Evolutionary conservation across 352 stramenopile species (phyloP), one percentile per base, ranked within the genome.

Genomic region (Phytophthora kernoviae): DNA sequence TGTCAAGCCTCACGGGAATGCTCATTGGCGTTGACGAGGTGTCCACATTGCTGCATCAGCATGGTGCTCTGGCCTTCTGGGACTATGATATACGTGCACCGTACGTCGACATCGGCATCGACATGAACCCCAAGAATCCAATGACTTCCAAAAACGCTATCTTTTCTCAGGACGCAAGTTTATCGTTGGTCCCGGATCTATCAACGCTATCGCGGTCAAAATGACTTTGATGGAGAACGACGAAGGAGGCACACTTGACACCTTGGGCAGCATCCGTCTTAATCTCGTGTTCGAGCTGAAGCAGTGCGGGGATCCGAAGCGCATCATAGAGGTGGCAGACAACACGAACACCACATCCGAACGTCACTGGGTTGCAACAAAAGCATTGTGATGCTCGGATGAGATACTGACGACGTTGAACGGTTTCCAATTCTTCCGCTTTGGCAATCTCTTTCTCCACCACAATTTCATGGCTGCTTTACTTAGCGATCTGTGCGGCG

Each of bases 401-500:
- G 66, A 18, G 49, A 75, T 47, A 55, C 59, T 42, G 36, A 62
- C 17, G 33, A 39, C 11, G 9, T 39, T 4, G 56, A 54, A 0
- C 33, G 86, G 18, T 65, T 98, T 24, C 92, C 93, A 2, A 95
- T 98, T 98, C 8, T 81, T 98, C 36, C 76, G 79, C 24, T 89
- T 73, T 30, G 83, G 82, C 2, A 58, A 77, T 24, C 43, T 81
- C 12, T 98, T 97, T 68, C 69, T 99, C 18, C 96, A 99, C 65
- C 98, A 97, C 72, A 98, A 98, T 59, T 99, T 98, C 62, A 94
- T 98, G 11, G 97, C 85, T 54, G 91, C 94, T 41, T 69, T 99
- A 37, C 75, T 98, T 2, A 98, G 98, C 56, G 96, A 99, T 73
- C 65, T 99, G 2, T 99, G 98, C 74, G 96, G 33, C 11, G 9